Conservation (phyloP, 106 monocot genomes). For the Acorus gramineus region DNA sequence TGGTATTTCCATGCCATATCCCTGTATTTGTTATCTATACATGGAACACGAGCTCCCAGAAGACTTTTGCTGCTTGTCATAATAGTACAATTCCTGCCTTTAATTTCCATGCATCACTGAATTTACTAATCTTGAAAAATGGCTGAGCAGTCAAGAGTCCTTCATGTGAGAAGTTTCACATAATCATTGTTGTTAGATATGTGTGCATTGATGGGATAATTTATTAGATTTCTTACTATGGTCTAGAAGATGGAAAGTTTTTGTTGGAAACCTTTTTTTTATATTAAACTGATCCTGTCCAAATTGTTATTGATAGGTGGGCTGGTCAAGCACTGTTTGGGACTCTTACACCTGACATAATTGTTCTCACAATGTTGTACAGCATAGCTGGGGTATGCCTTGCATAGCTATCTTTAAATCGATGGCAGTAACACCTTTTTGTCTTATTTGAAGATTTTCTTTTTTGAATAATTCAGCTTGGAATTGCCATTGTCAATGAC, state of each 20-base stretch:
- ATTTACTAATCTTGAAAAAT: too few relatives aligned
- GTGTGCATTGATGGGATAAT: too few relatives aligned
- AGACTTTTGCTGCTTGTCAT: too few relatives aligned
- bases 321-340: slow-evolving; percentile 97
- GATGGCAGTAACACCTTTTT: neutral
- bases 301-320: slow-evolving; percentile 52
- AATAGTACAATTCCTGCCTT: too few relatives aligned
- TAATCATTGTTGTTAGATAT: too few relatives aligned
- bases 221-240: too few relatives aligned
- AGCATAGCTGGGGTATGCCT: slow-evolving; percentile 88
- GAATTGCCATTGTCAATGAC: slow-evolving; percentile 92
- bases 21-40: too few relatives aligned
- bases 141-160: too few relatives aligned
- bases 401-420: neutral
- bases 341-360: slow-evolving; percentile 76
- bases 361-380: slow-evolving; percentile 84
- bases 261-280: neutral
- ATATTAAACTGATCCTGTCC: neutral
- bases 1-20: neutral
- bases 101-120: too few relatives aligned
- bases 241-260: too few relatives aligned
- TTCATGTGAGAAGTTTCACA: too few relatives aligned
- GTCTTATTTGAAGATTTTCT: neutral
- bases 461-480: slow-evolving; percentile 42
- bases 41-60: too few relatives aligned